Evolutionary conservation across 2,329 filamentous ascomycete species (phyloP).

Genomic region (Nigrograna mackinnonii): DNA sequence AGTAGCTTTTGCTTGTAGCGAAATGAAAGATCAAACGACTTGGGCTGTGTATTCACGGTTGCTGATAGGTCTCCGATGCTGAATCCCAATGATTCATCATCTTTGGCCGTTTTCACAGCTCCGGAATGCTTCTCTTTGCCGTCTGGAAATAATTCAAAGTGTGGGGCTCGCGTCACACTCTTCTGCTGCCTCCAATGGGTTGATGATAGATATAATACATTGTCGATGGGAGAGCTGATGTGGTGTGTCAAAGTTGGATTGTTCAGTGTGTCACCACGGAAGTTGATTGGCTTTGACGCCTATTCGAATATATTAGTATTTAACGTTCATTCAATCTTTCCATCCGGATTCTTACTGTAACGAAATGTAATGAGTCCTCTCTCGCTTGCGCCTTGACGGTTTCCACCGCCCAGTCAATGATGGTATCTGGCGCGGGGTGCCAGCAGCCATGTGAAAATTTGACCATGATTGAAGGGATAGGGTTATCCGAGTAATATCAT

Average conservation of each 20-base stretch:
- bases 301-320: constrained; percentile 1
- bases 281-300: constrained; percentile 14
- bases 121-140: constrained; percentile 7
- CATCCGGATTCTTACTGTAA: constrained; percentile 6
- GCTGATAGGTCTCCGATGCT: constrained; percentile 12
- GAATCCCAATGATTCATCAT: constrained; percentile 7
- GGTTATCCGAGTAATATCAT: neutral
- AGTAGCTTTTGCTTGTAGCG: constrained; percentile 8
- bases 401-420: constrained; percentile 16
- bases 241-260: constrained; percentile 13
- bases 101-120: constrained; percentile 9
- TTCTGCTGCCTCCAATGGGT: constrained; percentile 14
- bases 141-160: constrained; percentile 12
- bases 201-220: constrained; percentile 12
- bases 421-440: constrained; percentile 12
- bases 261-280: constrained; percentile 13
- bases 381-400: constrained; percentile 9
- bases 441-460: constrained; percentile 17
- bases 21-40: constrained; percentile 12
- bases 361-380: constrained; percentile 13
- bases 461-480: constrained; percentile 7
- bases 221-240: constrained; percentile 13
- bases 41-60: constrained; percentile 11
- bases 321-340: neutral
- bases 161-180: constrained; percentile 10